phyloP scores from a whole-genome alignment of 352 stramenopile genomes.

The Thalassiosira oceanica region DNA sequence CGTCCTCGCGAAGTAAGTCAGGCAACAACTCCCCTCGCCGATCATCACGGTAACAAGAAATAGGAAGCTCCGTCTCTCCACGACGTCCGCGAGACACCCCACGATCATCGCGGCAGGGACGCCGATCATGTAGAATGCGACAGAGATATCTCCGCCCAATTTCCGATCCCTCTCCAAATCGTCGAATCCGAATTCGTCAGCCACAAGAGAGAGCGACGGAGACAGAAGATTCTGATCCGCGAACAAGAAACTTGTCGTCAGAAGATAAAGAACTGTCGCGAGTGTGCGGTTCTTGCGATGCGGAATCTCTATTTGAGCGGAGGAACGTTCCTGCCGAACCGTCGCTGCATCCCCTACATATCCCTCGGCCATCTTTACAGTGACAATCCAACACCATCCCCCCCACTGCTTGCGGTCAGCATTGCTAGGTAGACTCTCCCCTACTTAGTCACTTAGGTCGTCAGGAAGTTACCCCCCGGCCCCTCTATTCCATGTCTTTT shows the following conservation, averaged over 20 bases:
- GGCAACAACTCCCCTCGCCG: conserved; percentile 70
- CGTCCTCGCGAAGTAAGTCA: conserved; percentile 60
- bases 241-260: conserved; percentile 68
- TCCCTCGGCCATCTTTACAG: no score
- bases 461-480: no score
- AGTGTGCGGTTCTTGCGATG: conserved; percentile 3
- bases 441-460: no score
- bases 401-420: no score
- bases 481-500: no score
- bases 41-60: conserved; percentile 66
- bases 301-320: no score
- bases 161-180: conserved; percentile 72
- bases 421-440: no score
- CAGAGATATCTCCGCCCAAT: conserved; percentile 75
- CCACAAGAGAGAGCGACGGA: conserved; percentile 79
- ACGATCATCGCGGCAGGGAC: conserved; percentile 70
- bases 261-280: conserved; percentile 27
- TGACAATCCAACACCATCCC: no score
- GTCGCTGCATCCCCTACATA: no score
- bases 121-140: conserved; percentile 80
- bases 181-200: conserved; percentile 68
- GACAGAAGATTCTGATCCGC: conserved; percentile 81
- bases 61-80: conserved; percentile 38
- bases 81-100: conserved; percentile 68
- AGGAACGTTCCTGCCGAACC: no score